Evolutionary conservation across 169 alveolate species (phyloP), one percentile per base, ranked within the genome.

Genomic region (Babesia ovata): DNA sequence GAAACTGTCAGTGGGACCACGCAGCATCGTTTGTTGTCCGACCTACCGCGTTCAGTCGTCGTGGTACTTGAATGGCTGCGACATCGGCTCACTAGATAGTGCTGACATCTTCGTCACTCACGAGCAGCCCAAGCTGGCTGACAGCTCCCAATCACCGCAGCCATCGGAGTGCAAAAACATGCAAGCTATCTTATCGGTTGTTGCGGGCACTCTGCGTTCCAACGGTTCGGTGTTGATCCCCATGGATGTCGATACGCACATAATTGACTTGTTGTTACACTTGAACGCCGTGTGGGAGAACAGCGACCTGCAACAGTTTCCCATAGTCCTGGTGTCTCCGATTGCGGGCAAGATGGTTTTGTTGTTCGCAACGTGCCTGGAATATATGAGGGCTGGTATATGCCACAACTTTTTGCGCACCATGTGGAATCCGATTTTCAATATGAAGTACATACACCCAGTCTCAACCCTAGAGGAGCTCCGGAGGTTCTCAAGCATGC

Each of bases 321-420:
- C 77, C 24, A 46, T 82, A 0, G 85, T 82, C 14, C 39, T 82
- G 29, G 89, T 65, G 36, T 82, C 89, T 12, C 89, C 89, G 14
- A 70, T 82, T 21, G 84, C 85, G 17, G 79, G 17, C 17, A 72
- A 82, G 56, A 13, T 82, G 11, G 42, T 73, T 16, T 59, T 82
- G 19, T 21, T 82, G 16, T 61, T 73, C 33, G 85, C 75, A 4
- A 82, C 89, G 21, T 73, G 89, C 45, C 14, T 82, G 52, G 89
- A 82, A 46, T 82, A 82, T 62, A 42, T 82, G 89, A 62, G 71
- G 19, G 13, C 74, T 19, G 48, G 54, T 10, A 29, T 82, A 17
- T 73, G 69, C 60, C 79, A 63, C 53, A 73, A 45, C 29, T 82
- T 82, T 46, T 42, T 73, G 26, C 61, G 71, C 22, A 53, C 84